Base-by-base conservation (phyloP, 2,329 filamentous ascomycete species). In the Ilyonectria robusta region DNA sequence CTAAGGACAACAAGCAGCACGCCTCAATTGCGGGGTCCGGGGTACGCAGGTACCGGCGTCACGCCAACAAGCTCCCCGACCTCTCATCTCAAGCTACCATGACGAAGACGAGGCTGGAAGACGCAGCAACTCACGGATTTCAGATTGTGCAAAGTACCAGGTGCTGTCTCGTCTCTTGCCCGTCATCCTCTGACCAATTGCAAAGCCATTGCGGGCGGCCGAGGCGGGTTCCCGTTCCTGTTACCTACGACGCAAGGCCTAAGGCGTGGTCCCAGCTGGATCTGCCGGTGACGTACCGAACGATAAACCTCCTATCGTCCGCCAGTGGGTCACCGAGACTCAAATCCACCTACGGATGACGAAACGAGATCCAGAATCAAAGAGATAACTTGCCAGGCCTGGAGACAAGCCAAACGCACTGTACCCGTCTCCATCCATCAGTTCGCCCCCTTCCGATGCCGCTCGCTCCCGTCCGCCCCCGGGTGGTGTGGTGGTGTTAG, bases 11-110 rank as follows among this genome's bases (percentile, higher is more conserved):
- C 54, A 31, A 21, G 54, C 33, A 11, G 42, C 13, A 58, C 55
- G 55, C 55, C 42, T 44, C 40, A 37, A 67, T 65, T 70, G 73
- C 71, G 73, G 73, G 72, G 73, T 72, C 68, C 66, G 72, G 68
- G 65, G 73, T 74, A 75, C 70, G 62, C 60, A 66, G 55, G 44
- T 62, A 59, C 62, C 62, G 47, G 55, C 62, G 48, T 48, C 40
- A 42, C 56, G 62, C 62, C 50, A 59, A 46, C 44, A 17, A 35
- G 50, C 37, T 33, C 50, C 26, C 40, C n/a, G 7, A 21, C 29
- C 26, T n/a, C 31, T 51, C 48, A 51, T 33, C 26, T 23, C 17
- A 33, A 51, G n/a, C 26, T 17, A 13, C 21, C 50, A 53, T 15
- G 50, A 35, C 8, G 50, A 53, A 19, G 48, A 53, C 5, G n/a